These are phyloP conservation scores for Naganishia sp. DNA, from an alignment of 1,284 basidiomycete species.

Conservation along the genomic window DNA sequence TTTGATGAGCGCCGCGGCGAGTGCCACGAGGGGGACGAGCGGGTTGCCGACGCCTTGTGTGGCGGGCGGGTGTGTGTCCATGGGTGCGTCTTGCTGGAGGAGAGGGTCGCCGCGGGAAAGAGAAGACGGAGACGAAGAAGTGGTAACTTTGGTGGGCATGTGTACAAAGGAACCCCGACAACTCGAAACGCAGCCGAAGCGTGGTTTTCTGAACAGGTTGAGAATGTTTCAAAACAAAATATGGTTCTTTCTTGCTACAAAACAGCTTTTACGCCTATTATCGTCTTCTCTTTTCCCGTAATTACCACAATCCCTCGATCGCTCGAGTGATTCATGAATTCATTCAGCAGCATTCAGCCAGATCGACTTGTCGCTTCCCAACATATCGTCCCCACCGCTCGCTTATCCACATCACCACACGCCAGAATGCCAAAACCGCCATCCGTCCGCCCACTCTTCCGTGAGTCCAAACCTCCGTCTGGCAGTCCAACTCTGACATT, in stretches of 20 bases:
- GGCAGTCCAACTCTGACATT: neutral
- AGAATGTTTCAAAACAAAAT: too few relatives aligned
- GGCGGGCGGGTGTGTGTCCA: constrained; percentile 1
- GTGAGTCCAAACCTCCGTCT: neutral
- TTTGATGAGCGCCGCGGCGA: constrained; percentile 80
- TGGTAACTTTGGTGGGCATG: too few relatives aligned
- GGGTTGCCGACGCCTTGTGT: constrained; percentile 55
- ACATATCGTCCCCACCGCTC: too few relatives aligned
- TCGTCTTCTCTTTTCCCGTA: neutral
- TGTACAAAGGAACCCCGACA: too few relatives aligned
- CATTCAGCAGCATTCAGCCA: neutral
- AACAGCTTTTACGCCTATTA: too few relatives aligned
- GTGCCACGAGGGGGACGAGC: constrained; percentile 64
- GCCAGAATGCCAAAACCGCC: neutral
- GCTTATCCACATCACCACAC: too few relatives aligned
- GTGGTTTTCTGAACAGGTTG: too few relatives aligned
- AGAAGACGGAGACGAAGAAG: too few relatives aligned
- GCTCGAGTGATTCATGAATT: neutral
- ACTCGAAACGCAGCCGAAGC: too few relatives aligned
- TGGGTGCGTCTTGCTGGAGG: neutral
- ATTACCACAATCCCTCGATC: neutral
- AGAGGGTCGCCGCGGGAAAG: too few relatives aligned
- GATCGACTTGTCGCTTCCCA: neutral
- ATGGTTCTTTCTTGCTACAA: too few relatives aligned
- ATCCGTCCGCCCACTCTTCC: neutral